Percentiles rank a stretch among this genome's conserved stretches.
Conservation (phyloP, 768 basidiomycete genomes). For the Lentinus tigrinus region DNA sequence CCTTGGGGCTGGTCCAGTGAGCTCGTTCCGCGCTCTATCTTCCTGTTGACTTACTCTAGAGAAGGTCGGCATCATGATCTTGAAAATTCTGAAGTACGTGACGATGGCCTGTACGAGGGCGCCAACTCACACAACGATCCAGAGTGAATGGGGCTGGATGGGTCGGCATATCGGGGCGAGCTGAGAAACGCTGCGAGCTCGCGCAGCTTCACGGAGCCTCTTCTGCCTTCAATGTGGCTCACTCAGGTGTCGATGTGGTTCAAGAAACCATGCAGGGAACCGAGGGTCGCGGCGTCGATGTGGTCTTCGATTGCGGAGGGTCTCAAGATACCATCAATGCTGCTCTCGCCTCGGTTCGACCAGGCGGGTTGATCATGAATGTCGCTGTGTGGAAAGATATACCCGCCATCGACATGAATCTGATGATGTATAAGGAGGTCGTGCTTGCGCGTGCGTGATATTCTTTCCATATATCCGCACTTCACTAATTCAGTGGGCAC, state of each 20-base stretch:
- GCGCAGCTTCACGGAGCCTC: slow-evolving; percentile 37
- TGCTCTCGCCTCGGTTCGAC: slow-evolving; percentile 34
- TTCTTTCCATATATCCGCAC: not conserved
- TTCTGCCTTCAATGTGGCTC: slow-evolving; percentile 35
- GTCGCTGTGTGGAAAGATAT: slow-evolving; percentile 41
- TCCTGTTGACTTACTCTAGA: not conserved
- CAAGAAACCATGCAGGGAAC: slow-evolving; percentile 27
- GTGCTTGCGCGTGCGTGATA: slow-evolving; percentile 32
- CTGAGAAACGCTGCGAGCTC: slow-evolving; percentile 35
- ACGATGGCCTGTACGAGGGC: no score
- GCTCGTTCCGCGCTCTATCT: slow-evolving; percentile 10
- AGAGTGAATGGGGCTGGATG: slow-evolving; percentile 23
- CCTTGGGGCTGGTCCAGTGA: slow-evolving; percentile 43
- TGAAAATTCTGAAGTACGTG: slow-evolving; percentile 4
- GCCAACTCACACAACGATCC: no score
- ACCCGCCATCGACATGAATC: slow-evolving; percentile 36
- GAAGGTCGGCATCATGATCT: slow-evolving; percentile 14
- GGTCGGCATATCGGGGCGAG: slow-evolving; percentile 41
- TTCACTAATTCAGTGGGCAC: no score
- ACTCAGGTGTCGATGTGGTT: slow-evolving; percentile 22
- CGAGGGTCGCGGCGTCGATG: slow-evolving; percentile 35
- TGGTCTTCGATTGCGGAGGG: slow-evolving; percentile 47
- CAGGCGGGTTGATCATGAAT: slow-evolving; percentile 38
- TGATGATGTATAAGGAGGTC: slow-evolving; percentile 37
- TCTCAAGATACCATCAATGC: slow-evolving; percentile 35